Evolutionary conservation across 108 stramenopile species (phyloP), one percentile per base, ranked within the genome.

Genomic region (Nitzschia sp.): DNA sequence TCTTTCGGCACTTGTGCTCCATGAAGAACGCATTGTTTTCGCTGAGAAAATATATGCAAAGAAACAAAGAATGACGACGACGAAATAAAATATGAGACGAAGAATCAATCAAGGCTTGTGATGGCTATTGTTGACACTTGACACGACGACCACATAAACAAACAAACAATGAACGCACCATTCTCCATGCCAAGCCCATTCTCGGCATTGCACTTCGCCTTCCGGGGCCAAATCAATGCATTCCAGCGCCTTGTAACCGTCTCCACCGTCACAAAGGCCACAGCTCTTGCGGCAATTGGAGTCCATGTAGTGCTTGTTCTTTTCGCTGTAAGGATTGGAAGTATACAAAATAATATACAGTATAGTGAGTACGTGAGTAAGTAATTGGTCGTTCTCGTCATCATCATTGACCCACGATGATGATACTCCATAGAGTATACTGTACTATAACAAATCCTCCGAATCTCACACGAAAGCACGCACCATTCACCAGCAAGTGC

Each of bases 171-270:
- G 50, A 30, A 72, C 71, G 2, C 44, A 72, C 71, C 71, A 72
- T 63, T 72, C 71, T 21, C 71, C 71, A 56, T 41, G 46, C 71
- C 71, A 72, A 6, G 61, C 62, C 71, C 71, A 72, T 45, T 63
- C 63, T 11, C 34, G 50, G 45, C 71, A 72, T 29, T 63, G 25
- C 17, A 25, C 5, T 71, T 52, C 55, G 11, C 48, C 46, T 26
- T 50, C 46, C 41, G 57, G 31, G 28, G 62, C 61, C 8, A 26
- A 30, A 41, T 71, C 61, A 1, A 26, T 53, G 45, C 62, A 47
- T 34, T 23, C 50, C 6, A 23, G 6, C 5, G n/a, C 50, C 23
- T 52, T 52, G 6, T 16, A 19, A 6, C 23, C 50, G 21, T 52
- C 50, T 15, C 23, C 23, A 23, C 23, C 50, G 21, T 52, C 50